These are phyloP conservation scores for Pseudopithomyces maydicus DNA, from an alignment of 2,329 filamentous ascomycete genomes.

Conservation along the genomic window DNA sequence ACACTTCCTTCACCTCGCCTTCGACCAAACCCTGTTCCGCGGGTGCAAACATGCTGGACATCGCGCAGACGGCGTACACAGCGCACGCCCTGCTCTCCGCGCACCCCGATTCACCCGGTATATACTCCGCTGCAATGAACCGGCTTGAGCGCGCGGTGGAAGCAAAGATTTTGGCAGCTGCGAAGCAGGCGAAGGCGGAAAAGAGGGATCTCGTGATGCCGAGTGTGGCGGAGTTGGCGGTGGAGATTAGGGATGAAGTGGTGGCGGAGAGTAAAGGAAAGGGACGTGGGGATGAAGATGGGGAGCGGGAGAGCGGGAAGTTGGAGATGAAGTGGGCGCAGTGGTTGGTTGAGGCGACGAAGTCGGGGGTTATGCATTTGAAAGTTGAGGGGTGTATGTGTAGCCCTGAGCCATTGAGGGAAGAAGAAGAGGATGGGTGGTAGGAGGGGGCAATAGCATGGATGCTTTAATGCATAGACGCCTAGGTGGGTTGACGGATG, in stretches of 20 bases:
- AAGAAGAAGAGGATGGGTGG: conserved; percentile 10
- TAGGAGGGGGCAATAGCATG: too few species aligned
- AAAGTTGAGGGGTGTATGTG: conserved; percentile 30
- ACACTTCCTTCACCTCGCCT: conserved; percentile 23
- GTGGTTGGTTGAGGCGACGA: conserved; percentile 32
- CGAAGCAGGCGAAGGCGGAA: neutral
- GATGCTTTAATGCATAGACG: too few species aligned
- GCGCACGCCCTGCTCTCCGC: conserved; percentile 20
- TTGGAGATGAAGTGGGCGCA: conserved; percentile 38
- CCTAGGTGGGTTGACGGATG: neutral
- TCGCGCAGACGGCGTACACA: conserved; percentile 17
- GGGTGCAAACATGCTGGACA: conserved; percentile 26
- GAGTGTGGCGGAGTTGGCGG: conserved; percentile 14
- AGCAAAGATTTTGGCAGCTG: conserved; percentile 7
- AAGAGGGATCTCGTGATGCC: neutral
- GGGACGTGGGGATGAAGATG: conserved; percentile 23
- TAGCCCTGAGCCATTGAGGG: conserved; percentile 15
- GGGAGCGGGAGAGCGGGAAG: conserved; percentile 29
- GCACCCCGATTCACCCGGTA: conserved; percentile 22
- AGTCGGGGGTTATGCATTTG: conserved; percentile 36
- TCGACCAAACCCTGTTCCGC: conserved; percentile 27
- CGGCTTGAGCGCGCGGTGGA: conserved; percentile 32
- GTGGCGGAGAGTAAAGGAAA: conserved; percentile 12
- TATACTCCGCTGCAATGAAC: conserved; percentile 19
- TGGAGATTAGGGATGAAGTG: conserved; percentile 25